Percentiles rank a stretch among this genome's conserved stretches.
These are phyloP conservation scores for Hymenoscyphus occultus DNA, from an alignment of 2,329 filamentous ascomycete genomes.

Conservation along the genomic window DNA sequence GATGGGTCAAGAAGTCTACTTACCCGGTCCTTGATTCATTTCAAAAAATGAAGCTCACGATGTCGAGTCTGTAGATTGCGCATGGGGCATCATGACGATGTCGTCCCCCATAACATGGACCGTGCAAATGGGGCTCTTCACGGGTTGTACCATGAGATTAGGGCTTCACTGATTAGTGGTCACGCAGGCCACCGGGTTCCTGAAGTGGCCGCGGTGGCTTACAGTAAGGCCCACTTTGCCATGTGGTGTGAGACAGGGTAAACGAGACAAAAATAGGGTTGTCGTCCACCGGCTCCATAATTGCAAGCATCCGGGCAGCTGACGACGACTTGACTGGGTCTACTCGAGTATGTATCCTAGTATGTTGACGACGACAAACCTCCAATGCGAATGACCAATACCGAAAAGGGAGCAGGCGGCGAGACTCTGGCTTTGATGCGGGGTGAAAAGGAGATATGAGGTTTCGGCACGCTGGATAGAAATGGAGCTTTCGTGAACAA, in stretches of 20 bases:
- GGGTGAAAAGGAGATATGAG: neutral
- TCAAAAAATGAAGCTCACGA: slow-evolving; percentile 5
- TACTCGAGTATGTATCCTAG: neutral
- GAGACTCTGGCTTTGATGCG: neutral
- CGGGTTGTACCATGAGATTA: neutral
- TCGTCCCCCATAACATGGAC: neutral
- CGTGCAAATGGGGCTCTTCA: neutral
- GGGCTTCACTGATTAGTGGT: too few species aligned
- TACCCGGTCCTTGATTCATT: neutral
- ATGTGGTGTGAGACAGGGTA: too few species aligned
- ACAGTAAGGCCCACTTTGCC: too few species aligned
- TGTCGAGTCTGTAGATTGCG: neutral
- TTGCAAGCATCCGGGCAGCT: neutral
- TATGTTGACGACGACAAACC: neutral
- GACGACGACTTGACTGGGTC: neutral
- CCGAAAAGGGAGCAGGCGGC: neutral
- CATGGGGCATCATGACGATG: neutral
- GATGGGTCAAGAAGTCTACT: neutral
- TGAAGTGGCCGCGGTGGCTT: too few species aligned
- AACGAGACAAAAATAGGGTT: neutral
- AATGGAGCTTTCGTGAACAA: neutral
- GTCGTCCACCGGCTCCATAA: too few species aligned
- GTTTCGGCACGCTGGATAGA: neutral
- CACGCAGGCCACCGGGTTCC: too few species aligned
- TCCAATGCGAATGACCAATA: neutral